Base-by-base conservation (phyloP, 2,329 filamentous ascomycete species). In the Aspergillus puulaauensis region DNA sequence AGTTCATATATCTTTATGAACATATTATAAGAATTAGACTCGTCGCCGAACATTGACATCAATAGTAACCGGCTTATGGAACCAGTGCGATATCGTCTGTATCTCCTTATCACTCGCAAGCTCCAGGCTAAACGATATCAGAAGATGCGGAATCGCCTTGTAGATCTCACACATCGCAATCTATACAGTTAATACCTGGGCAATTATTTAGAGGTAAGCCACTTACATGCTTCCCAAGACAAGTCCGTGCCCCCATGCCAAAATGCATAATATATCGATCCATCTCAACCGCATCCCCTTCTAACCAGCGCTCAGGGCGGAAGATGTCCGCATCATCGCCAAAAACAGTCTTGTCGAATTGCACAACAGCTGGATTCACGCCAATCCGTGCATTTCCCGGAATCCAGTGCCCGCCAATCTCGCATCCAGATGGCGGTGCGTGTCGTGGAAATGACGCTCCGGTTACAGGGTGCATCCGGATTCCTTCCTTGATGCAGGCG, bases 401-500 rank as follows among this genome's bases (percentile, higher is more conserved):
- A 35, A 62, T 49, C 44, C 46, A 62, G 39, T 57, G 21, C n/a
- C 56, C 60, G 6, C 39, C 52, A 19, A 58, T 35, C 8, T 45
- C 31, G 23, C 56, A 39, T 4, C 61, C 60, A 2, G 27, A n/a
- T 11, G 37, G 23, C 7, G 68, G 66, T 3, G 60, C 64, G 14
- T 62, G 46, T 1, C 66, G 64, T 8, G 62, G 62, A 50, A 70
- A 58, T 23, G 62, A 63, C 15, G 69, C 41, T 4, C 52, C 66
- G 17, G 66, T 61, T 21, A 62, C 61, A 5, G 67, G 66, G 49
- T 74, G 76, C 19, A 82, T 72, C 0, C 82, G 73, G 17, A 83
- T 67, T 0, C 75, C 77, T 62, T 84, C 82, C 49, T 77, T 77
- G 40, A 84, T 76, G 6, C 79, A 77, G 0, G 82, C 82, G 61